phyloP scores from a whole-genome alignment of 1,284 basidiomycete genomes.

The Fomitiporia mediterranea region DNA sequence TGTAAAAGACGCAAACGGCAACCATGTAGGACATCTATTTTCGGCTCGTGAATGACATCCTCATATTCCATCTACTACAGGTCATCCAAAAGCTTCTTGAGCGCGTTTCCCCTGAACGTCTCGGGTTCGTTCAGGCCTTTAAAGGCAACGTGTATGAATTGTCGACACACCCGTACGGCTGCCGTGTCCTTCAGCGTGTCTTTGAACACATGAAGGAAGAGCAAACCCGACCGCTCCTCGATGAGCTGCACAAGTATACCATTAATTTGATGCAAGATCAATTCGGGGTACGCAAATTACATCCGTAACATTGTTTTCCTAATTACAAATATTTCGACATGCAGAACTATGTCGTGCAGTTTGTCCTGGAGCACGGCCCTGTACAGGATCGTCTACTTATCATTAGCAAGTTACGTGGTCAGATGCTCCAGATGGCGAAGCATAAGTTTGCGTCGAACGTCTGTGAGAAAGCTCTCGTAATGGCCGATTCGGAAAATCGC shows the following conservation, averaged over 20 bases:
- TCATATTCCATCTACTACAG: slow-evolving; percentile 30
- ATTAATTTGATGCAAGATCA: slow-evolving; percentile 79
- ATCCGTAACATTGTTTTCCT: slow-evolving; percentile 13
- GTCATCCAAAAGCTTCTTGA: slow-evolving; percentile 84
- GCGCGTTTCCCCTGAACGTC: slow-evolving; percentile 70
- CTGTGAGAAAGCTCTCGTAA: slow-evolving; percentile 86
- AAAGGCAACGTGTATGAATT: slow-evolving; percentile 80
- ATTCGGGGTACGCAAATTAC: slow-evolving; percentile 64
- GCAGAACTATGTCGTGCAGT: slow-evolving; percentile 95
- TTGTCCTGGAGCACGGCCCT: slow-evolving; percentile 80
- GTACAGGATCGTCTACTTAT: slow-evolving; percentile 67
- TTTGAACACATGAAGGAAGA: slow-evolving; percentile 80
- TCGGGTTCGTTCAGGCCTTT: slow-evolving; percentile 78
- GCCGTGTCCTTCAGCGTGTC: slow-evolving; percentile 91
- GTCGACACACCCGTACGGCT: slow-evolving; percentile 90
- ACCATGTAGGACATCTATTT: slow-evolving; percentile 64
- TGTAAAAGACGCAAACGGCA: slow-evolving; percentile 91
- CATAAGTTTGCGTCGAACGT: slow-evolving; percentile 99
- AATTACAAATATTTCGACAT: slow-evolving; percentile 16
- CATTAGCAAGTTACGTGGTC: slow-evolving; percentile 69
- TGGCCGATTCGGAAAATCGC: slow-evolving; percentile 59
- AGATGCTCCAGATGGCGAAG: slow-evolving; percentile 74
- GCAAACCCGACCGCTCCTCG: slow-evolving; percentile 69
- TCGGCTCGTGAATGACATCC: neutral
- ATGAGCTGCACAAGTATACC: slow-evolving; percentile 78